phyloP scores from a whole-genome alignment of 1,284 basidiomycete genomes.

The Mycosarcoma mackinlayi region DNA sequence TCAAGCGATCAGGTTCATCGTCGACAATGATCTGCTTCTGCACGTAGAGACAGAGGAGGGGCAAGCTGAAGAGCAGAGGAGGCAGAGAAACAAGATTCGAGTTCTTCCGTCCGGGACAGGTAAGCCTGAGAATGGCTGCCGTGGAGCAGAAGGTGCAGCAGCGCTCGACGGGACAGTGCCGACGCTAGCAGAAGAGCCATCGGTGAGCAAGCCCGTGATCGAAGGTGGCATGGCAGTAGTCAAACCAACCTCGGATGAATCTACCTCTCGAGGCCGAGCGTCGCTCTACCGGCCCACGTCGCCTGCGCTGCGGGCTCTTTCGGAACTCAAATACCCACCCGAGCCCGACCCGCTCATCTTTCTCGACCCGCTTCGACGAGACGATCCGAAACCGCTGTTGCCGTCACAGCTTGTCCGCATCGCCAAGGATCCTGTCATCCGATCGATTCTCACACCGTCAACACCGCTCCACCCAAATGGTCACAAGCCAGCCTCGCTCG shows the following conservation, averaged over 20 bases:
- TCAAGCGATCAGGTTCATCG: constrained; percentile 90
- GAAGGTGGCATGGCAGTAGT: constrained; percentile 31
- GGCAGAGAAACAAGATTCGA: constrained; percentile 42
- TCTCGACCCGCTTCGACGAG: constrained; percentile 63
- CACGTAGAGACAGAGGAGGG: constrained; percentile 85
- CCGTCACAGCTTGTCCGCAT: constrained; percentile 54
- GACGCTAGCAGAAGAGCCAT: constrained; percentile 2
- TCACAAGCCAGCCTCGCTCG: constrained; percentile 38
- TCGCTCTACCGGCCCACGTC: constrained; percentile 48
- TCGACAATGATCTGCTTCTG: constrained; percentile 87
- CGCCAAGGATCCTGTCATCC: constrained; percentile 55
- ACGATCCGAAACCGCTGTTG: constrained; percentile 63
- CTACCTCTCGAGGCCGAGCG: not conserved
- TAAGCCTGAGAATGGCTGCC: not conserved
- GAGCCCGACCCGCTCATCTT: constrained; percentile 66
- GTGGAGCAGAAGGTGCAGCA: not conserved
- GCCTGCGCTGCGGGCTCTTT: constrained; percentile 54
- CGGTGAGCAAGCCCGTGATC: constrained; percentile 16
- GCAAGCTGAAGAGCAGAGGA: constrained; percentile 75
- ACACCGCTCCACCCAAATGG: constrained; percentile 47
- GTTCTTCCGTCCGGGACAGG: constrained; percentile 11
- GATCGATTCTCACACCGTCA: constrained; percentile 52
- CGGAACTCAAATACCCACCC: constrained; percentile 56
- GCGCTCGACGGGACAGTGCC: not conserved
- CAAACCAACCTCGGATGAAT: not conserved